Evolutionary conservation across 345 rosid genomes (phyloP), one percentile per base, ranked within the genome.

Genomic region (Viola odorata): DNA sequence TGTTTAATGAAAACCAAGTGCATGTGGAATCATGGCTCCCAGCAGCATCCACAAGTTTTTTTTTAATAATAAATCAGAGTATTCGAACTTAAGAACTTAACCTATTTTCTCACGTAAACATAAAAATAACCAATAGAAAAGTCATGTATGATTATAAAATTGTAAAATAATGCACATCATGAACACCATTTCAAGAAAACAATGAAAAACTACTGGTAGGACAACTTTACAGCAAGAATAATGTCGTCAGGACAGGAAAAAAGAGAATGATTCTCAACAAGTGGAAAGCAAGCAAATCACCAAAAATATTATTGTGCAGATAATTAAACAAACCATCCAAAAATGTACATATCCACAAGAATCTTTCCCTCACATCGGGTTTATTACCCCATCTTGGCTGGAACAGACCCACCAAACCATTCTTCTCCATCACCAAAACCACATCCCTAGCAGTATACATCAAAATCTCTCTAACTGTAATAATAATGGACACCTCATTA

Each of bases 241-340:
- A 32, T 68, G 62, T 69, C 66, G 62, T 69, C 66, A 63, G 75
- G 70, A 53, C 51, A 37, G 60, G n/a, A 23, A 8, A 61, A 65
- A 65, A 72, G 67, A 56, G 77, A 66, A 76, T 62, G 75, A 76
- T 74, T 74, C 82, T 73, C 41, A 62, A 57, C 73, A 62, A 75
- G 78, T 76, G 78, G 75, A 58, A 60, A 57, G 55, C 57, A 65
- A 73, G 52, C 49, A 73, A 68, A 50, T 58, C 65, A 42, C 48
- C 58, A 16, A 13, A 32, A 51, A 52, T 64, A 62, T 60, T 65
- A 51, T 61, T 60, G 63, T 62, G 61, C 47, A 58, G 55, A 71
- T 64, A 45, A 58, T 66, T 65, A 50, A 61, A 70, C 7, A 60
- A 14, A 39, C 41, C 32, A 23, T 23, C 32, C 32, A 23, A 23